Conservation (phyloP, 805 yeast genomes). For the Phaffomyces antillensis region DNA sequence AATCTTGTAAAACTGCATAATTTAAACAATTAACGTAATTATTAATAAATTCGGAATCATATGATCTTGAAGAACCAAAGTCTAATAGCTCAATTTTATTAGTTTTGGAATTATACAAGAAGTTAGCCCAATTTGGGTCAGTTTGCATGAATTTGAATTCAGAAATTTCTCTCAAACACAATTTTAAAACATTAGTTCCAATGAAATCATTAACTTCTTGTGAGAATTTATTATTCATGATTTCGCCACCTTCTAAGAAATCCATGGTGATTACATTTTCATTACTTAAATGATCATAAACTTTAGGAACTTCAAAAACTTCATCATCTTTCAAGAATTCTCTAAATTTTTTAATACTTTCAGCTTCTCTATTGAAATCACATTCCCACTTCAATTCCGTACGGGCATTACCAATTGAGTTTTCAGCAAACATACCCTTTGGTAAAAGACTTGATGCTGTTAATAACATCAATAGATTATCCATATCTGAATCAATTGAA, state of each 20-base stretch:
- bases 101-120: slow-evolving; percentile 69
- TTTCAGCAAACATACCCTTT: slow-evolving; percentile 84
- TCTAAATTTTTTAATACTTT: slow-evolving; percentile 60
- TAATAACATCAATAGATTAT: slow-evolving; percentile 70
- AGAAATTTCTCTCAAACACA: slow-evolving; percentile 81
- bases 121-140: slow-evolving; percentile 99
- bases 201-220: slow-evolving; percentile 76
- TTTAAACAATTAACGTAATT: slow-evolving; percentile 67
- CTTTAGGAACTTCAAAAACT: slow-evolving; percentile 74
- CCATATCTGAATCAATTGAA: slow-evolving; percentile 90
- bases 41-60: slow-evolving; percentile 55
- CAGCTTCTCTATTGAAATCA: slow-evolving; percentile 87
- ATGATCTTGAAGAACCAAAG: slow-evolving; percentile 92
- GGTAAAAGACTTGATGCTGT: slow-evolving; percentile 87
- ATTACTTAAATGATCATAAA: slow-evolving; percentile 70
- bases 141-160: slow-evolving; percentile 91
- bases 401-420: slow-evolving; percentile 88
- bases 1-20: slow-evolving; percentile 66
- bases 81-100: slow-evolving; percentile 79
- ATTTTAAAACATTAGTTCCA: slow-evolving; percentile 77
- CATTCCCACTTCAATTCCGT: slow-evolving; percentile 96
- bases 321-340: slow-evolving; percentile 52
- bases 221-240: slow-evolving; percentile 65
- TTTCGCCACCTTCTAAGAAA: slow-evolving; percentile 74
- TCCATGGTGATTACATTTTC: slow-evolving; percentile 87